Evolutionary conservation across 768 basidiomycete genomes (phyloP), one percentile per base, ranked within the genome.

Genomic region (Rhodosporidiobolus odoratus): DNA sequence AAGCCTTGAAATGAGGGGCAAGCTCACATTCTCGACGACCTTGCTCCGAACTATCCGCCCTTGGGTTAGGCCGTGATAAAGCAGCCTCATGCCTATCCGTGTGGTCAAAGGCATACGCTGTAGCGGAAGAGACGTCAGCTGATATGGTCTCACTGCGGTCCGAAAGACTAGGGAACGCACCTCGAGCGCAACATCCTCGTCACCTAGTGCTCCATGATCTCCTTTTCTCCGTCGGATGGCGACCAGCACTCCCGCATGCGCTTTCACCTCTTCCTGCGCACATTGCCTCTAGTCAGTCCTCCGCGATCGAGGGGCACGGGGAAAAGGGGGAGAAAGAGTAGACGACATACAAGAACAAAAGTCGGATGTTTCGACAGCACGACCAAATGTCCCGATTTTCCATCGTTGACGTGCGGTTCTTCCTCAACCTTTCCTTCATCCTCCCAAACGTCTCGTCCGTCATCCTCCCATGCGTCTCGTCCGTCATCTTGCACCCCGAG

Each of bases 51-150:
- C 25, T 25, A 21, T 52, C 37, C 57, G 41, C n/a, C 52, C 13
- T 15, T 52, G 32, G 25, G 59, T 2, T 1, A n/a, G n/a, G n/a
- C 64, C 69, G 34, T 71, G 65, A 57, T 66, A 71, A 7, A 71
- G 48, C 27, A 71, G 45, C 2, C 57, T 37, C 38, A 61, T 58
- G 1, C 60, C 69, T 3, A 57, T 21, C 21, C 65, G 34, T 4
- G 65, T 66, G 34, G 48, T 19, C 50, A 64, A 37, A 2, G 65
- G 71, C 65, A 67, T 66, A 2, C 30, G 27, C 71, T 72, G 41
- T n/a, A n/a, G n/a, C 38, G 12, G 6, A 6, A 21, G 50, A 4
- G 25, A 17, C 17, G 35, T 27, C 23, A 9, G n/a, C 23, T 35
- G 5, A 21, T 19, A 23, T n/a, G 9, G 9, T 38, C 27, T 4